Evolutionary conservation across 2,329 filamentous ascomycete species (phyloP), one percentile per base, ranked within the genome.

Genomic region (Aspergillus fischeri): DNA sequence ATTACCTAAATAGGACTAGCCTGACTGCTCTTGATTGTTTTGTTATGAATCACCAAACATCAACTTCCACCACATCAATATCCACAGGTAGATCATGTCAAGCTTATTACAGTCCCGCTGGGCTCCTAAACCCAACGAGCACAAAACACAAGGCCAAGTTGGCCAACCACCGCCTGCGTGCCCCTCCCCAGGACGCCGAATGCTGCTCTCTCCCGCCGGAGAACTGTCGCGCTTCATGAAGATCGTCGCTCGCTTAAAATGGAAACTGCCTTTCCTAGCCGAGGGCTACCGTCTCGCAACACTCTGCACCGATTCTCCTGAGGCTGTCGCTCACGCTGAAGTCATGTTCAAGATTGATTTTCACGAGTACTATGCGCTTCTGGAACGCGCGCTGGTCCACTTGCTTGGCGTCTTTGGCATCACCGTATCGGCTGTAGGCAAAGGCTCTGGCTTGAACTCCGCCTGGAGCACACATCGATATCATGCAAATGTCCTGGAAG

Each of bases 301-400:
- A 48, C 64, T 72, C 0, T 65, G 67, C 21, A 68, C 70, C 25
- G 66, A 70, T 10, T 55, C 65, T n/a, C 64, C 67, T 7, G 62
- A 61, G 2, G 67, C 66, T n/a, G 55, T 67, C 48, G 52, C 63
- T 1, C 62, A 72, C 14, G 82, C 82, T 0, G 84, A 87, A 70
- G 79, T 83, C 17, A 90, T 90, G 80, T 91, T 91, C 77, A 90
- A 91, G 70, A 80, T 91, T 7, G 88, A 91, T 67, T 91, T 91
- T 61, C 86, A 89, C 72, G 88, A 91, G 67, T 91, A 87, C 70
- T 91, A 91, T 74, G 84, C 85, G 52, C 80, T 89, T 38, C 81
- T 91, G 6, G 88, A 91, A 73, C 83, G 88, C 29, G 87, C 86
- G 0, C 77, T 91, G 7, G 86, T 89, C 1, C 82, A 87, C 49